phyloP scores from a whole-genome alignment of 108 stramenopile species.

The Licmophora abbreviata region DNA sequence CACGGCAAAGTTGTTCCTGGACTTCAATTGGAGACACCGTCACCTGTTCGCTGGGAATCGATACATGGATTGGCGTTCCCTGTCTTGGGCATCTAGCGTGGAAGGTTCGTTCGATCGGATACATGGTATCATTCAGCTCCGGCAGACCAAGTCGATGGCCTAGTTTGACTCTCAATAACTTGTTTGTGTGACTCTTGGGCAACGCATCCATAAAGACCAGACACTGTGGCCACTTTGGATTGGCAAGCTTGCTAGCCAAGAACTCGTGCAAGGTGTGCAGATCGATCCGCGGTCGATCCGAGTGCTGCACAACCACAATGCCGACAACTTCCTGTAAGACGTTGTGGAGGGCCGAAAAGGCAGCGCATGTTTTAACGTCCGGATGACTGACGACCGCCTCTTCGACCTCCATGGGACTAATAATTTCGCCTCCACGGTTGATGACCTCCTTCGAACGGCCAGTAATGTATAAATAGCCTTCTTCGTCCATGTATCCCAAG shows the following conservation, averaged over 20 bases:
- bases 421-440: constrained; percentile 78
- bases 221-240: constrained; percentile 51
- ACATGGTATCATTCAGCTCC: constrained; percentile 40
- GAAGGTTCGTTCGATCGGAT: constrained; percentile 36
- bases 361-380: constrained; percentile 21
- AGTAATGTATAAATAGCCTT: constrained; percentile 63
- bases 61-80: constrained; percentile 34
- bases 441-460: constrained; percentile 81
- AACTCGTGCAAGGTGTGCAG: constrained; percentile 34
- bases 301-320: constrained; percentile 38
- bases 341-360: constrained; percentile 34
- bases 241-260: constrained; percentile 28
- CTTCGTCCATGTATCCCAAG: constrained; percentile 58
- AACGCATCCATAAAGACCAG: constrained; percentile 55
- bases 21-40: constrained; percentile 17
- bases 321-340: constrained; percentile 63
- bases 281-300: constrained; percentile 24
- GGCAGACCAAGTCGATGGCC: constrained; percentile 36
- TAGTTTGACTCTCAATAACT: constrained; percentile 44
- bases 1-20: constrained; percentile 17
- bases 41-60: constrained; percentile 32
- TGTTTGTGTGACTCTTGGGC: constrained; percentile 51
- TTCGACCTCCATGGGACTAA: constrained; percentile 70
- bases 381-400: constrained; percentile 45
- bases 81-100: constrained; percentile 43